These are phyloP conservation scores for Plenodomus tracheiphilus DNA, from an alignment of 2,329 filamentous ascomycete genomes.

Conservation along the genomic window DNA sequence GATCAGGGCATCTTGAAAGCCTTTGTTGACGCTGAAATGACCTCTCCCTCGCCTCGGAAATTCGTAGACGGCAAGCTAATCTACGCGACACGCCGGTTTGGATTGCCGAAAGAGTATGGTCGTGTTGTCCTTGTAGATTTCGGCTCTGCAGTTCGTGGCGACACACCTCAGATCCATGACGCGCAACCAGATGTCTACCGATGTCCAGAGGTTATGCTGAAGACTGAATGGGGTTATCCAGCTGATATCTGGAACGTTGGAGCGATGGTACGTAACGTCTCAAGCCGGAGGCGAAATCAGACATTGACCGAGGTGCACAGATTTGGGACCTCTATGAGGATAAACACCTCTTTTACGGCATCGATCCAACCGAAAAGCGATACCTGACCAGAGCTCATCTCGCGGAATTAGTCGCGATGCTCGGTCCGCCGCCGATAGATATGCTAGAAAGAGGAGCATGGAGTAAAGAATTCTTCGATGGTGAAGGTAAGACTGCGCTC, in stretches of 20 bases:
- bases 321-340: slow-evolving; percentile 46
- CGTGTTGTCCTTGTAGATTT: slow-evolving; percentile 39
- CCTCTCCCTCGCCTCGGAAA: slow-evolving; percentile 46
- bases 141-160: slow-evolving; percentile 11
- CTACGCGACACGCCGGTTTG: slow-evolving; percentile 44
- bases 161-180: slow-evolving; percentile 24
- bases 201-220: slow-evolving; percentile 45
- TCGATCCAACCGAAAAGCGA: slow-evolving; percentile 16
- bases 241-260: slow-evolving; percentile 48
- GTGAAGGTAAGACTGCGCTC: slow-evolving; percentile 12
- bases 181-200: slow-evolving; percentile 44
- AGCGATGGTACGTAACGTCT: slow-evolving; percentile 33
- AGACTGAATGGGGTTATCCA: slow-evolving; percentile 40
- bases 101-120: slow-evolving; percentile 37
- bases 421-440: slow-evolving; percentile 21
- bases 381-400: slow-evolving; percentile 34
- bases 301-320: slow-evolving; percentile 19
- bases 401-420: slow-evolving; percentile 28
- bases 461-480: slow-evolving; percentile 20
- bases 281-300: slow-evolving; percentile 1
- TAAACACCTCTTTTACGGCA: slow-evolving; percentile 35
- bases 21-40: slow-evolving; percentile 42
- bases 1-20: slow-evolving; percentile 40
- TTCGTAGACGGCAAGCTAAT: slow-evolving; percentile 34
- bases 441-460: slow-evolving; percentile 12